phyloP scores from a whole-genome alignment of 2,329 filamentous ascomycete species.

The Escovopsis weberi region DNA sequence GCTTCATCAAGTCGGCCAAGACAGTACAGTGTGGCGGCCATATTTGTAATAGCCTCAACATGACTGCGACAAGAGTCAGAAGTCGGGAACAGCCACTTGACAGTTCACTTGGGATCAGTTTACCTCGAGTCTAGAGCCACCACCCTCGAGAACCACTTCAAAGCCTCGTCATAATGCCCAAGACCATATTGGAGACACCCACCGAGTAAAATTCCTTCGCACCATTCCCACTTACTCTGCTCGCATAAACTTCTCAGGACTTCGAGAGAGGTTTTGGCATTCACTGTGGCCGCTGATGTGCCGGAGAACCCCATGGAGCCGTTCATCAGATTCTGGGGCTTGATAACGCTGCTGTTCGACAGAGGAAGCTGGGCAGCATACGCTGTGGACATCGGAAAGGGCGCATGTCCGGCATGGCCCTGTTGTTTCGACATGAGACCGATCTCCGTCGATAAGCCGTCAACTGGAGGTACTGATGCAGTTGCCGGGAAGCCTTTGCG shows the following conservation, averaged over 20 bases:
- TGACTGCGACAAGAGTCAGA: constrained; percentile 40
- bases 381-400: too few species aligned
- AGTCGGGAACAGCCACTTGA: constrained; percentile 16
- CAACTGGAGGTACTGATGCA: too few species aligned
- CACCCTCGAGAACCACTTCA: constrained; percentile 59
- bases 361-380: too few species aligned
- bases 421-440: too few species aligned
- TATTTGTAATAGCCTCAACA: constrained; percentile 86
- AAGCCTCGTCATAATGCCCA: constrained; percentile 64
- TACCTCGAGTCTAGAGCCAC: constrained; percentile 41
- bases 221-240: constrained; percentile 74
- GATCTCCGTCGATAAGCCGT: too few species aligned
- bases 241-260: constrained; percentile 62
- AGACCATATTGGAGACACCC: constrained; percentile 87
- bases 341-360: too few species aligned
- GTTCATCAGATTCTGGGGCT: constrained; percentile 6
- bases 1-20: constrained; percentile 73
- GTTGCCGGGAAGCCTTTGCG: too few species aligned
- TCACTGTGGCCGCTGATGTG: constrained; percentile 26
- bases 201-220: constrained; percentile 80
- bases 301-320: constrained; percentile 5
- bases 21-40: constrained; percentile 77
- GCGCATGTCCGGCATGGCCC: background rate
- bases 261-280: constrained; percentile 53
- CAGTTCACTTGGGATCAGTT: constrained; percentile 15